Evolutionary conservation across 352 stramenopile species (phyloP).

Genomic region (Sclerospora graminicola): DNA sequence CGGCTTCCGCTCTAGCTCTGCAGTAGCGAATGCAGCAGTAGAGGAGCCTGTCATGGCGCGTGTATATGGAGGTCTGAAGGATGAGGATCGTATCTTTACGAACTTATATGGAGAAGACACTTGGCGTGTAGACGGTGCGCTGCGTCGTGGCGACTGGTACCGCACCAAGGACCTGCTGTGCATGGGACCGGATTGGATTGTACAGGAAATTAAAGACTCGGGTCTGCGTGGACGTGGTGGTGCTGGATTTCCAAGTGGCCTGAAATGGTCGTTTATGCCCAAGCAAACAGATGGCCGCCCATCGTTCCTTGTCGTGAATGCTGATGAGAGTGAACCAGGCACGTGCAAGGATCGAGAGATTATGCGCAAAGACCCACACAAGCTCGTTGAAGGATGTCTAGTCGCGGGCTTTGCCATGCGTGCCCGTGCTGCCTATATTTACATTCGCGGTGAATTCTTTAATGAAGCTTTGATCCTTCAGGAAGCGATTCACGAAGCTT

Average conservation of each 20-base stretch:
- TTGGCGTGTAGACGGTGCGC: constrained; percentile 73
- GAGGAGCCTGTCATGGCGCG: constrained; percentile 56
- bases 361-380: constrained; percentile 99
- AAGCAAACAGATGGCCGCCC: constrained; percentile 97
- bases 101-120: constrained; percentile 98
- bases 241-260: constrained; percentile 96
- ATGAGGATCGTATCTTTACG: constrained; percentile 99
- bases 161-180: constrained; percentile 95
- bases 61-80: constrained; percentile 92
- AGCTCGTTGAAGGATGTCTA: constrained; percentile 97
- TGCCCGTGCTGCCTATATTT: constrained; percentile 98
- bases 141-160: constrained; percentile 95
- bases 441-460: constrained; percentile 99
- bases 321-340: constrained; percentile 97
- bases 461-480: constrained; percentile 98
- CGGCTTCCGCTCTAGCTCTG: constrained; percentile 30
- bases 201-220: constrained; percentile 99
- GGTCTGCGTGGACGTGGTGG: constrained; percentile 95
- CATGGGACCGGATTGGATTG: constrained; percentile 99
- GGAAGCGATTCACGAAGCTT: constrained; percentile 99
- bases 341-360: constrained; percentile 99
- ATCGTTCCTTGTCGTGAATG: constrained; percentile 99
- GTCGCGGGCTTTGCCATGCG: constrained; percentile 98
- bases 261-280: constrained; percentile 99
- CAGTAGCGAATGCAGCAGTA: constrained; percentile 28